Base-by-base conservation (phyloP, 108 stramenopile species). In the Conticribra weissflogii region DNA sequence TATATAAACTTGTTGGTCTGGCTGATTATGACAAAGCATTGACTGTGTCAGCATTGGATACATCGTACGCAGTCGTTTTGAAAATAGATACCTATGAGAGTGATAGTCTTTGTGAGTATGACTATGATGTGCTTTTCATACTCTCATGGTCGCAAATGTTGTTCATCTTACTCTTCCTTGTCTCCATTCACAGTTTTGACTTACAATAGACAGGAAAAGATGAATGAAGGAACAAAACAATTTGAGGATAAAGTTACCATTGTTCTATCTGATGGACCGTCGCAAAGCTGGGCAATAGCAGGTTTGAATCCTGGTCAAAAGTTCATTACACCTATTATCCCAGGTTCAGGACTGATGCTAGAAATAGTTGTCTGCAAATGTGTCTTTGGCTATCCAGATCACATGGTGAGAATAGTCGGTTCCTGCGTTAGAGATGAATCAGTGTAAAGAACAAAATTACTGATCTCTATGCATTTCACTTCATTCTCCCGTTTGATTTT, bases 131-230 rank as follows among this genome's bases (percentile, higher is more conserved):
- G 15, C n/a, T 59, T 45, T 3, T 7, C 22, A 36, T 59, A 15
- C 34, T 34, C 1, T 29, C 21, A 18, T 59, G 22, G 14, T 59
- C 31, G 21, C 34, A 29, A 3, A 41, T 3, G 15, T 19, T 59
- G 3, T n/a, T n/a, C n/a, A n/a, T n/a, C n/a, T n/a, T n/a, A n/a
- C n/a, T n/a, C n/a, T n/a, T n/a, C n/a, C n/a, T n/a, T n/a, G n/a
- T n/a, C n/a, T n/a, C n/a, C n/a, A n/a, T n/a, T n/a, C n/a, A 2
- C 22, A 62, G 61, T 32, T 44, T 48, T 62, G 61, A 62, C 61
- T 23, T 62, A 62, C 41, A 62, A 62, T 44, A 46, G 61, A 46
- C 36, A 62, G 46, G 61, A 62, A 27, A 62, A 62, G 46, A 62
- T 62, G 61, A 62, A 62, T 27, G 32, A 22, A 1, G 61, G 23